Evolutionary conservation across 306 rosid genomes (phyloP), one percentile per base, ranked within the genome.

Genomic region (Pyrus betulifolia): DNA sequence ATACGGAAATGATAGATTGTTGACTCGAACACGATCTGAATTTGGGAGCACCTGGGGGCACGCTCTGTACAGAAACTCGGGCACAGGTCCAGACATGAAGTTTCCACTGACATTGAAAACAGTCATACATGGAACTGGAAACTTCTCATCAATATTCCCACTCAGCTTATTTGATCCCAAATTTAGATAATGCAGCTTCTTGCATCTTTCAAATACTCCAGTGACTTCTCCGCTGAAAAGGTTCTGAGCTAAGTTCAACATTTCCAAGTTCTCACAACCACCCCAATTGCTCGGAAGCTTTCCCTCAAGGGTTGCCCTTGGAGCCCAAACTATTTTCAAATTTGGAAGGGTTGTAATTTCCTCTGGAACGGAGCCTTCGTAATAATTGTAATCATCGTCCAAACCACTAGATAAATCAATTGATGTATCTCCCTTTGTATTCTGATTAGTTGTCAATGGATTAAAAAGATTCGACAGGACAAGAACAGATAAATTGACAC

Each of bases 321-420:
- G 79, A 1, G 75, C 77, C 82, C 80, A 70, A 55, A 75, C 40
- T 73, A 84, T 46, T 69, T 65, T 74, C 60, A 78, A 74, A 18
- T 61, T 73, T 1, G 35, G 70, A 19, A 44, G 74, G 12, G 70
- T 55, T 25, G 83, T 74, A 64, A 79, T 64, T 59, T 70, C 83
- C 67, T 46, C 67, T 0, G 86, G 86, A 79, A 83, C 40, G 54
- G 83, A 52, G 74, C 86, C 86, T 78, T 83, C 80, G 38, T 74
- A 83, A 27, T 35, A 42, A 57, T 83, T 83, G 77, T 70, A n/a
- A 18, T 83, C 78, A 31, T 61, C 78, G 12, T 17, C 49, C 49
- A 3, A 8, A 58, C 28, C 44, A 8, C 58, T 13, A 40, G 58
- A 66, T 5, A 45, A 57, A 46, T 35, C n/a, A 57, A 77, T 23